Base-by-base conservation (phyloP, 2,329 filamentous ascomycete species). In the Hymenoscyphus fraxineus region DNA sequence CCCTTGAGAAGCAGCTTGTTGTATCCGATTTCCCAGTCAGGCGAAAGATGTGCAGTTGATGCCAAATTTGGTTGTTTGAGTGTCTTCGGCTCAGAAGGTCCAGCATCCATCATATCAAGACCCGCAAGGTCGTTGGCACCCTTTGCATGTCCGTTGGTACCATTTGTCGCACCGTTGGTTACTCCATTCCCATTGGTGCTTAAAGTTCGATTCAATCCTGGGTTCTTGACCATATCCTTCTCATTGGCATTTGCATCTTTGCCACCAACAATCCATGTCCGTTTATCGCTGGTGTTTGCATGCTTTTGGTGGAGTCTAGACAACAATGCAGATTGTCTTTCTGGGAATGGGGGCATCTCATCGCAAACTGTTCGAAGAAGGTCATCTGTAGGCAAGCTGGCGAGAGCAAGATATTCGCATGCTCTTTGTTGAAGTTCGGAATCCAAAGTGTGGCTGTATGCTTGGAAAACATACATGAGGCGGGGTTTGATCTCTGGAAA, bases 401-500 rank as follows among this genome's bases (percentile, higher is more conserved):
- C 92, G 67, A 99, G 82, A 0, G 90, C 88, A 65, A 97, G 82
- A 76, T 98, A 99, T 76, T 99, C 95, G 78, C 93, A 99, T 15
- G 95, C 94, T 78, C 95, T 84, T 79, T 99, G 95, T 77, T 99
- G 95, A 69, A 99, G 82, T 76, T 99, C 95, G 0, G 95, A 92
- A 76, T 99, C 95, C 35, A 98, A 82, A 0, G 93, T 96, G 76
- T 98, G 93, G 75, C 92, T 97, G 78, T 97, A 98, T 38, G 93
- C 83, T 67, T 90, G 86, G 80, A 99, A 99, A 7, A 96, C 90
- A 70, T 92, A 90, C 57, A 98, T 80, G 3, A 99, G 85, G 76
- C 97, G 94, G 9, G 93, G 92, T 78, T 97, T 98, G 79, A 99
- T 98, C 76, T 99, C 96, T 1, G 95, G 95, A 77, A 99, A 99